A percentile compares a stretch with the other conserved stretches of the same genome.
phyloP scores from a whole-genome alignment of 768 basidiomycete species.

The Boletus vinaceobasis region DNA sequence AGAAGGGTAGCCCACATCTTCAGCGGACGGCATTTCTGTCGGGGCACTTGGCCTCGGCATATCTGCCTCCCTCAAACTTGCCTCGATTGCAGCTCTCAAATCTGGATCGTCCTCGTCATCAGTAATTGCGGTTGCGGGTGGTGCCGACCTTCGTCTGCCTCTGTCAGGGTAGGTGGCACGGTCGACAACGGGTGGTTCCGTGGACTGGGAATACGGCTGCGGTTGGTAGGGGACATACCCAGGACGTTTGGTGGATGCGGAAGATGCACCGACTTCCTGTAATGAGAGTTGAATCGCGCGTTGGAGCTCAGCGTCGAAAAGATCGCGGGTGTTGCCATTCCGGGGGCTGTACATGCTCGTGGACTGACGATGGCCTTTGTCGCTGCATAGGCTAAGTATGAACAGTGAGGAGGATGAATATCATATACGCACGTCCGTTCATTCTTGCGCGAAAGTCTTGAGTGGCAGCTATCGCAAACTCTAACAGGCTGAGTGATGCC shows the following conservation, averaged over 20 bases:
- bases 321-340: slow-evolving; percentile 55
- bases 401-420: neutral
- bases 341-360: slow-evolving; percentile 52
- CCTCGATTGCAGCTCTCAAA: slow-evolving; percentile 90
- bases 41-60: slow-evolving; percentile 81
- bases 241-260: slow-evolving; percentile 46
- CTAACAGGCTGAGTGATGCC: slow-evolving; percentile 91
- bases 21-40: slow-evolving; percentile 52
- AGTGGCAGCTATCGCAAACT: slow-evolving; percentile 87
- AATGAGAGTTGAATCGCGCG: slow-evolving; percentile 91
- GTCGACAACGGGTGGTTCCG: slow-evolving; percentile 66
- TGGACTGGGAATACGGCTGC: slow-evolving; percentile 42
- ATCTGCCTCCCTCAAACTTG: slow-evolving; percentile 81
- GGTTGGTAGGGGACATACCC: slow-evolving; percentile 69
- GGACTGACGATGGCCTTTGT: slow-evolving; percentile 53
- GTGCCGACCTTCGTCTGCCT: slow-evolving; percentile 14
- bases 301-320: slow-evolving; percentile 85
- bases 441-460: slow-evolving; percentile 68
- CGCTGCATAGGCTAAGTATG: slow-evolving; percentile 23
- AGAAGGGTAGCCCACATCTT: slow-evolving; percentile 46
- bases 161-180: slow-evolving; percentile 44
- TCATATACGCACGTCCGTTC: slow-evolving; percentile 47
- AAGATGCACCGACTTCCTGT: slow-evolving; percentile 60
- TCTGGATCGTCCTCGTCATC: slow-evolving; percentile 91
- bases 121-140: slow-evolving; percentile 22